phyloP scores from a whole-genome alignment of 2,329 filamentous ascomycete genomes.

The Dothistroma septosporum region DNA sequence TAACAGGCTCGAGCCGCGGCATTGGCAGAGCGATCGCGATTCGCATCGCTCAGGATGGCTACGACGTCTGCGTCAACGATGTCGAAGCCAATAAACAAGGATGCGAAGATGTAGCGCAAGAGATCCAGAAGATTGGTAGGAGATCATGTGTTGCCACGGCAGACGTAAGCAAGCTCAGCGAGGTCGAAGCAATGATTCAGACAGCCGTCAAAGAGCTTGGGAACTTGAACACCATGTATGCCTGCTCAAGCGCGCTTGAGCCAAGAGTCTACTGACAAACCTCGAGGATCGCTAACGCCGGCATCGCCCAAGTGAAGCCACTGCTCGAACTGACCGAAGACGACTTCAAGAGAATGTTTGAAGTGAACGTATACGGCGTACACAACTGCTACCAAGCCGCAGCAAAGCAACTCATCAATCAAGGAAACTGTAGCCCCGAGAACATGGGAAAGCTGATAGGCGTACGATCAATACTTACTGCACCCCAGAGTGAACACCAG shows the following conservation, averaged over 20 bases:
- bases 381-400: slow-evolving; percentile 63
- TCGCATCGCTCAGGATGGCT: slow-evolving; percentile 61
- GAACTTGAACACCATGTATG: slow-evolving; percentile 46
- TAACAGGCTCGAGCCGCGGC: slow-evolving; percentile 36
- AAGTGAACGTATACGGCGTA: slow-evolving; percentile 61
- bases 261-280: not conserved
- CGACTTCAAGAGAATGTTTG: slow-evolving; percentile 58
- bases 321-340: slow-evolving; percentile 55
- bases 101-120: slow-evolving; percentile 50
- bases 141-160: slow-evolving; percentile 54
- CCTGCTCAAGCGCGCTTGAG: not conserved
- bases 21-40: slow-evolving; percentile 59
- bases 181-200: slow-evolving; percentile 54
- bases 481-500: not conserved
- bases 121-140: slow-evolving; percentile 51
- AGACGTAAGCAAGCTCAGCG: slow-evolving; percentile 55
- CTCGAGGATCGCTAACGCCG: slow-evolving; percentile 56
- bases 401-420: slow-evolving; percentile 61
- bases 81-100: slow-evolving; percentile 50
- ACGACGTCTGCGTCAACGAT: slow-evolving; percentile 64
- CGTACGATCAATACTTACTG: not conserved
- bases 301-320: slow-evolving; percentile 55
- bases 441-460: slow-evolving; percentile 47
- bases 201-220: slow-evolving; percentile 53
- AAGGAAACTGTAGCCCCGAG: slow-evolving; percentile 46